Conservation (phyloP, 768 basidiomycete genomes). For the Mycena kentingensis region DNA sequence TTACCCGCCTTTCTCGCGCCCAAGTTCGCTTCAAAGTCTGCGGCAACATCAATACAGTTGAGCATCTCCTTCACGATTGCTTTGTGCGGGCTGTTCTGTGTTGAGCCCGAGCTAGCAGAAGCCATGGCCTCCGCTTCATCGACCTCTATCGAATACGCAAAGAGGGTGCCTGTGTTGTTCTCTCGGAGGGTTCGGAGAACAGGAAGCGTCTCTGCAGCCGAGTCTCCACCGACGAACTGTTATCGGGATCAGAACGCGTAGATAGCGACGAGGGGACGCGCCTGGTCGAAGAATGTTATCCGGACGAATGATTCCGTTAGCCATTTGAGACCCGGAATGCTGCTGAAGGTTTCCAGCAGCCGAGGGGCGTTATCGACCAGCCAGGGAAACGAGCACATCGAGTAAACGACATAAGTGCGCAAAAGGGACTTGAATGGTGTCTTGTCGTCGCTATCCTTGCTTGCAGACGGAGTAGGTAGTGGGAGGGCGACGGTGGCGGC, state of each 20-base stretch:
- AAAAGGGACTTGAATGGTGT: constrained; percentile 46
- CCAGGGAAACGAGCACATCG: constrained; percentile 72
- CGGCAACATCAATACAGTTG: constrained; percentile 74
- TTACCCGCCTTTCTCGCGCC: constrained; percentile 38
- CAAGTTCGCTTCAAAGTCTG: constrained; percentile 70
- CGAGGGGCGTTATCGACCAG: constrained; percentile 77
- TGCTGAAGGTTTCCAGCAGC: constrained; percentile 54
- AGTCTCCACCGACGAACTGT: constrained; percentile 90
- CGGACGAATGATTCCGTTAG: constrained; percentile 72
- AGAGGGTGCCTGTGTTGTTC: constrained; percentile 72
- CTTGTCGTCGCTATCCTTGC: constrained; percentile 12
- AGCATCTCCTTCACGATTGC: constrained; percentile 76
- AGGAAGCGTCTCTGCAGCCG: constrained; percentile 66
- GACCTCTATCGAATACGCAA: constrained; percentile 87
- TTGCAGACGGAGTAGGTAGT: background rate
- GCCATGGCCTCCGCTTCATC: constrained; percentile 56
- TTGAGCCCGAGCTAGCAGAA: constrained; percentile 21
- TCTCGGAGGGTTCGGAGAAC: constrained; percentile 61
- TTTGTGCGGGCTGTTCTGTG: constrained; percentile 48
- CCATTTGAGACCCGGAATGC: constrained; percentile 60
- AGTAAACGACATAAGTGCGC: constrained; percentile 80
- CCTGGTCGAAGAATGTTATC: constrained; percentile 85
- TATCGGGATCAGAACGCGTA: background rate
- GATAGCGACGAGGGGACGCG: constrained; percentile 29
- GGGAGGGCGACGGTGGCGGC: constrained; percentile 4